These are phyloP conservation scores for Sambucus nigra DNA, from an alignment of 129 eudicot species.

Conservation along the genomic window DNA sequence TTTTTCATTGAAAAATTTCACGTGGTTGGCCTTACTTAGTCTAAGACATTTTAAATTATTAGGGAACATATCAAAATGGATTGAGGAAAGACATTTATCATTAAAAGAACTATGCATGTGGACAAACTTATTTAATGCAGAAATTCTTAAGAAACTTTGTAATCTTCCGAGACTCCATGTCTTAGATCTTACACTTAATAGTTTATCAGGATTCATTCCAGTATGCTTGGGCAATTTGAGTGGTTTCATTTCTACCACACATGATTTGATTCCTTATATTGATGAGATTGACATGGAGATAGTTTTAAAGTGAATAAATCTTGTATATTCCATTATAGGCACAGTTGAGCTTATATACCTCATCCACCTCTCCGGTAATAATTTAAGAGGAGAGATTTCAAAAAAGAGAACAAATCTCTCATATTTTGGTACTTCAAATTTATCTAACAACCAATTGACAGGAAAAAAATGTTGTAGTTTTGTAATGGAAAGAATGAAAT, in stretches of 20 bases:
- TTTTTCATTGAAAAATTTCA: not conserved
- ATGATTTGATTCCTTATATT: not conserved
- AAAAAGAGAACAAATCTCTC: constrained; percentile 3
- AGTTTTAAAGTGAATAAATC: constrained; percentile 17
- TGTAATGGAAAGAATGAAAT: too few species aligned
- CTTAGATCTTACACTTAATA: constrained; percentile 9
- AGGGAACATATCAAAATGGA: constrained; percentile 8
- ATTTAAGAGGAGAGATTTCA: constrained; percentile 10
- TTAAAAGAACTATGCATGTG: constrained; percentile 1
- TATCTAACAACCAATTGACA: constrained; percentile 24
- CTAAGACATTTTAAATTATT: constrained; percentile 10
- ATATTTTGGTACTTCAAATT: constrained; percentile 10
- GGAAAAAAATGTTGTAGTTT: too few species aligned
- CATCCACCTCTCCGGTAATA: constrained; percentile 10
- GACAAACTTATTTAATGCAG: constrained; percentile 2
- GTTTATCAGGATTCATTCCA: constrained; percentile 6
- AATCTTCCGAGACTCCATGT: not conserved
- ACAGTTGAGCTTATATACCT: not conserved
- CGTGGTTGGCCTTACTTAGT: not conserved
- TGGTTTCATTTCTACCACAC: not conserved
- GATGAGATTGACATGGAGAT: not conserved
- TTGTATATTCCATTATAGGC: constrained; percentile 15
- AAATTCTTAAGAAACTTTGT: constrained; percentile 5
- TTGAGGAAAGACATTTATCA: not conserved
- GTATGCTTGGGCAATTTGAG: constrained; percentile 7